Evolutionary conservation across 1,284 basidiomycete genomes (phyloP).

Genomic region (Ustilago lituana): DNA sequence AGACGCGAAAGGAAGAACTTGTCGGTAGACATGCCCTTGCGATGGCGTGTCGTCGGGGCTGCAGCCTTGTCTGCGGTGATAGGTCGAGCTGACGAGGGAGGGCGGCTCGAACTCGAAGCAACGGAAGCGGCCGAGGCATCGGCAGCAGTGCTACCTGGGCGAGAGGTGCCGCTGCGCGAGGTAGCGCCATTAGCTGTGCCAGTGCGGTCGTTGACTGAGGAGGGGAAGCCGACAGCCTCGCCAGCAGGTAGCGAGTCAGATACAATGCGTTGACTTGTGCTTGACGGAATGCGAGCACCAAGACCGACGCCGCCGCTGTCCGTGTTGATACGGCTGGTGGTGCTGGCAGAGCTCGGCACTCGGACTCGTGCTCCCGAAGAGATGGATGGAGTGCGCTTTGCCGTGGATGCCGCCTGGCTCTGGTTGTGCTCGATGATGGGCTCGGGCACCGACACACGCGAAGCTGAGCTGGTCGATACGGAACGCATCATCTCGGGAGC

Average conservation of each 20-base stretch:
- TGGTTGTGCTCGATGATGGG: slow-evolving; percentile 34
- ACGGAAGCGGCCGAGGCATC: slow-evolving; percentile 2
- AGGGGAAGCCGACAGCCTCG: slow-evolving; percentile 40
- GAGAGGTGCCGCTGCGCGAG: slow-evolving; percentile 11
- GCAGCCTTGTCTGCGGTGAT: slow-evolving; percentile 17
- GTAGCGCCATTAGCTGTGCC: slow-evolving; percentile 2
- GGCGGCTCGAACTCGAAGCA: slow-evolving; percentile 9
- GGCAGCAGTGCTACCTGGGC: not conserved
- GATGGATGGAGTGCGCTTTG: slow-evolving; percentile 2
- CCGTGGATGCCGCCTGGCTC: slow-evolving; percentile 1
- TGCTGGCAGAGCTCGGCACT: slow-evolving; percentile 29
- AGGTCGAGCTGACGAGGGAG: slow-evolving; percentile 15
- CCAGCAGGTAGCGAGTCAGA: slow-evolving; percentile 23
- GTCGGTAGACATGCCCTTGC: slow-evolving; percentile 63
- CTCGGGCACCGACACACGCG: slow-evolving; percentile 38
- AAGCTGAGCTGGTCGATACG: slow-evolving; percentile 32
- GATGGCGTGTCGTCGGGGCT: slow-evolving; percentile 39
- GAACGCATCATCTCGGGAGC: slow-evolving; percentile 40
- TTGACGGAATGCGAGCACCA: slow-evolving; percentile 6
- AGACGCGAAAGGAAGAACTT: slow-evolving; percentile 59
- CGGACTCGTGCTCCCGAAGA: slow-evolving; percentile 12
- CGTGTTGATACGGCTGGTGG: slow-evolving; percentile 8
- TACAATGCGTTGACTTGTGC: slow-evolving; percentile 21
- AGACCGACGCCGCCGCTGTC: slow-evolving; percentile 1
- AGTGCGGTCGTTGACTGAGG: slow-evolving; percentile 12